phyloP scores from a whole-genome alignment of 441 rosid genomes.

The Croton setiger region DNA sequence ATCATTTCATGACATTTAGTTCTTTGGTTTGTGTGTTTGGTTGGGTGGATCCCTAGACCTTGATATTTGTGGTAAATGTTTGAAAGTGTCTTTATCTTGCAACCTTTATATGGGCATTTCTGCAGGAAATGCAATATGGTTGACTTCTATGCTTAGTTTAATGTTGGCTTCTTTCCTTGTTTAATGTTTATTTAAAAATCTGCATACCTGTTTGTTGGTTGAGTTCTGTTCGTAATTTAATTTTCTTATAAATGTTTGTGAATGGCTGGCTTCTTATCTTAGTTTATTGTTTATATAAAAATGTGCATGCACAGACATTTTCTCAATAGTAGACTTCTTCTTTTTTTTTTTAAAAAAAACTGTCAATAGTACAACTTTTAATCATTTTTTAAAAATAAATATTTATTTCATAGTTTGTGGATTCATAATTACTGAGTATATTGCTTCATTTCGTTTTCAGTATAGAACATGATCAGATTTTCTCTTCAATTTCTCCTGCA shows the following conservation, averaged over 20 bases:
- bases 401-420: neutral
- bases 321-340: neutral
- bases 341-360: too few species aligned
- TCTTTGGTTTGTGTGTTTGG: neutral
- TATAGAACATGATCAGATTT: conserved; percentile 11
- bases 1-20: neutral
- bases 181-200: too few species aligned
- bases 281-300: neutral
- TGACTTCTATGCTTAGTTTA: too few species aligned
- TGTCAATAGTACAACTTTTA: too few species aligned
- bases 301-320: neutral
- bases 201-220: too few species aligned
- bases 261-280: too few species aligned
- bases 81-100: neutral
- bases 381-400: too few species aligned
- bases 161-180: too few species aligned
- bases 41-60: neutral
- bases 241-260: too few species aligned
- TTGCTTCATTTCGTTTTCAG: neutral
- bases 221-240: too few species aligned
- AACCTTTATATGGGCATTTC: conserved; percentile 1
- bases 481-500: conserved; percentile 27
- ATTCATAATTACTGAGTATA: neutral
- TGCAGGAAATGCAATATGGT: neutral
- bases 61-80: neutral